Evolutionary conservation across 1,139 yeast species (phyloP), one percentile per base, ranked within the genome.

Genomic region (Candida tetrigidarum): DNA sequence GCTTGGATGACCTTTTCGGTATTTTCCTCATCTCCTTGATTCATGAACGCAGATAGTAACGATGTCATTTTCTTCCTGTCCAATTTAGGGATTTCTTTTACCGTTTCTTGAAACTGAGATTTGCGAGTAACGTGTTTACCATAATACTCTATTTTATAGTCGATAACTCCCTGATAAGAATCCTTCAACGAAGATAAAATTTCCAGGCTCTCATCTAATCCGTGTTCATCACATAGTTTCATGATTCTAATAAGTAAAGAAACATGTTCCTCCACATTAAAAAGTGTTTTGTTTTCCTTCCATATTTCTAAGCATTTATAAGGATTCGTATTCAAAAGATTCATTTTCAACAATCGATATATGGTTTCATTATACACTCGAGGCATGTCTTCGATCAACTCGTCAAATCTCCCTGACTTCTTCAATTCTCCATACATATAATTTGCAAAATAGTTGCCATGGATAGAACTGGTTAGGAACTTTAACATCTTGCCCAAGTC

Each of bases 61-160:
- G 62, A 61, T 3, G 74, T 65, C n/a, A 72, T 55, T 1, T 71
- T 61, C 53, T 60, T 62, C 32, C 76, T 54, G 27, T 58, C 50
- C 18, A 71, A 50, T 5, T 76, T 77, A 2, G 66, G 43, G 9
- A 71, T 46, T n/a, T 48, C 44, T 23, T 55, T 53, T 3, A 67
- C 47, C 15, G 65, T 47, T 4, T 37, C 39, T 19, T 60, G 54
- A 43, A 67, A 64, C 37, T 54, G 49, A 0, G 38, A 39, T 6
- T 14, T 36, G 8, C 37, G 14, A 5, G 38, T 26, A n/a, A 38
- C 9, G 8, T 47, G 25, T 6, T 50, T 47, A 3, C 62, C 64
- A 43, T 46, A 56, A 41, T 50, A 52, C 30, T 47, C 44, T 9
- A 62, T 30, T 14, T 55, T 44, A 29, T 45, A 45, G 28, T 57